A percentile compares a stretch with the other conserved stretches of the same genome.
These are phyloP conservation scores for Leishmania lainsoni DNA, from an alignment of 208 protist species.

Conservation along the genomic window DNA sequence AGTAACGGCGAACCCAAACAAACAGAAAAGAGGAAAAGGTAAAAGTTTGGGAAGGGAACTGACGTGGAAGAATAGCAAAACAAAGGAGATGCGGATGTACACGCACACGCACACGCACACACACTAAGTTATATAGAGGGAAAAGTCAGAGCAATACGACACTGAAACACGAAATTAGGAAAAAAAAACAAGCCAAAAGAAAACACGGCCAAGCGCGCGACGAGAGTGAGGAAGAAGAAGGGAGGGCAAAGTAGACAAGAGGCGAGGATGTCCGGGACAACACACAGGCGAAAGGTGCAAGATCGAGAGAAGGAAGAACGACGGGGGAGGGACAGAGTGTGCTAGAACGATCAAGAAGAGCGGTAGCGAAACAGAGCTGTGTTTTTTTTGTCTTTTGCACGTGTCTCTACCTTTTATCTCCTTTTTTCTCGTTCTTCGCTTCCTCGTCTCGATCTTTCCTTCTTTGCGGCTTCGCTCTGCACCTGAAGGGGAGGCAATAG, in stretches of 20 bases:
- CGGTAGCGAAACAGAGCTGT: too few relatives aligned
- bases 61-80: neutral
- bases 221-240: neutral
- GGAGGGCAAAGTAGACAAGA: neutral
- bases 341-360: neutral
- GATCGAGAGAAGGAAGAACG: neutral
- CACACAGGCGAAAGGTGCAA: neutral
- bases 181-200: conserved; percentile 2
- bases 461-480: neutral
- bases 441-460: neutral
- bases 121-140: neutral
- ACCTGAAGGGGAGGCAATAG: neutral
- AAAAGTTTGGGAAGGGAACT: neutral
- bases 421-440: neutral
- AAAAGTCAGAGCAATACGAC: conserved; percentile 8
- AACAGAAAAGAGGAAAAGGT: neutral
- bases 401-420: neutral
- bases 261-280: neutral
- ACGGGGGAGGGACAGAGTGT: neutral
- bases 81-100: neutral
- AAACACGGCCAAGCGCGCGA: neutral
- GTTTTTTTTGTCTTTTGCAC: neutral
- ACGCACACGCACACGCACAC: neutral
- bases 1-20: neutral
- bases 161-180: conserved; percentile 5